Evolutionary conservation across 1,139 yeast genomes (phyloP), one percentile per base, ranked within the genome.

Genomic region (Zhuliangozyma blackwelliae): DNA sequence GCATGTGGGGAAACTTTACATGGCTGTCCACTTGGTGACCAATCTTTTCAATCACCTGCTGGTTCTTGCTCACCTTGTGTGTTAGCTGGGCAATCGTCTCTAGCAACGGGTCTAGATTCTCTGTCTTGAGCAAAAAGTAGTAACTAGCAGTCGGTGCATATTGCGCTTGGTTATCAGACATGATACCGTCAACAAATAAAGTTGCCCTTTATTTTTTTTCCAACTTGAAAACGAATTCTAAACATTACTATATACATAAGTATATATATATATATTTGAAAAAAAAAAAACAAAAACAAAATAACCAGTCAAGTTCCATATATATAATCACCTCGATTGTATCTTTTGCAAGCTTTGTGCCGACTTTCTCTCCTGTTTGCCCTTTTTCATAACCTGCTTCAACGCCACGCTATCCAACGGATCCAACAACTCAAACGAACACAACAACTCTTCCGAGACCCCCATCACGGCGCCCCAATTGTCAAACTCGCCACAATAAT

Each of bases 381-480:
- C 95, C 61, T 82, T 82, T 49, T 83, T 84, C 94, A 87, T 83
- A 35, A 88, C 95, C 59, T 85, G 96, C 58, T 90, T 89, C 61
- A 92, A 75, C 2, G 97, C 97, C 27, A 85, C 82, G 37, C 95
- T 81, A 61, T 92, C 98, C 52, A 92, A 71, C 7, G 98, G 98
- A 62, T 92, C 96, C 43, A 92, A 68, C 45, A 92, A 72, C 60
- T 92, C 97, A 62, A 92, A 92, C 41, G 92, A 82, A 60, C 97
- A 92, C 43, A 92, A 67, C 46, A 92, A 68, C 50, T 89, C 97
- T 49, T 92, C 97, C 47, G 87, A 80, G 12, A 92, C 97, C 51
- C 95, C 81, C 98, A 92, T 92, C 2, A 92, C 97, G 0, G 97
- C 97, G 19, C 97, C 98, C 97, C 97, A 92, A 56, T 92, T 92